Base-by-base conservation (phyloP, 1,139 yeast genomes). In the Yamadazyma blattariae region DNA sequence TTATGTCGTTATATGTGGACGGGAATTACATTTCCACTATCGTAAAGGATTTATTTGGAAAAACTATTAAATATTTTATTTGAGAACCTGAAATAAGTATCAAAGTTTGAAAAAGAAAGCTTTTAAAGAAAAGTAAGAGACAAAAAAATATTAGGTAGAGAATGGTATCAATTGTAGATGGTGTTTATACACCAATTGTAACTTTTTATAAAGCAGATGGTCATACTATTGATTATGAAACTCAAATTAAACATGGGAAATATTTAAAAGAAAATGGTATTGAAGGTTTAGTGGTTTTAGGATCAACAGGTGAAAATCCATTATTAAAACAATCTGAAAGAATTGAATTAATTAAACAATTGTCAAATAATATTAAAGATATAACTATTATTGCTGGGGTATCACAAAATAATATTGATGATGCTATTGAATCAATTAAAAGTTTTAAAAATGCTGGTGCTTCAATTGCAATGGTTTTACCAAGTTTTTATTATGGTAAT, bases 401-500 rank as follows among this genome's bases (percentile, higher is more conserved):
- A 17, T 67, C 67, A 19, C 65, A 64, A 37, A 51, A 60, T 42
- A 52, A 59, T 32, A 48, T 65, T 29, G 53, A 56, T 22, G 74
- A 67, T 38, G 55, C 72, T 17, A 38, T 69, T 29, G 59, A 54
- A n/a, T 67, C 61, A 44, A 57, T 62, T 29, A 45, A 47, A 23
- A 51, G 49, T 18, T 63, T 59, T 40, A 59, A 59, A 44, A 48
- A 52, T 30, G 64, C 64, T 25, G 77, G 78, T 21, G 76, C 74
- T 19, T 51, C 54, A 34, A 59, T 52, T 37, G 72, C 64, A 27
- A 60, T 71, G 50, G 67, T 64, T 11, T 57, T 71, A 25, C 57
- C 69, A 7, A 69, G 74, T 24, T 63, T 63, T 39, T 72, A 68
- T 54, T 72, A 66, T 42, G 75, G 74, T 20, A 55, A 59, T 4